Base-by-base conservation (phyloP, 345 rosid species). In the Melastoma malabathricum region DNA sequence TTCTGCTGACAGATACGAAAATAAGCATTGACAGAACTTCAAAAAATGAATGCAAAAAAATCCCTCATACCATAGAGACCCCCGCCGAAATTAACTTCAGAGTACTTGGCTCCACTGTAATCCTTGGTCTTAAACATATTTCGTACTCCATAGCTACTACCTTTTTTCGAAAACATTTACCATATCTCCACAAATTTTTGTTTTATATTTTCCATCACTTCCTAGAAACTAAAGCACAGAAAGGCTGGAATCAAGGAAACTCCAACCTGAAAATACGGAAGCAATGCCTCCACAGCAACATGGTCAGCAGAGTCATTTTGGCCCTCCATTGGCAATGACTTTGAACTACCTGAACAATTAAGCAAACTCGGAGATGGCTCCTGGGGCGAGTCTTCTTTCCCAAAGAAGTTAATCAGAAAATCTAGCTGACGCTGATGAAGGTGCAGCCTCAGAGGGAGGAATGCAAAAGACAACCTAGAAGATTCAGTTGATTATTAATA, bases 351-450 rank as follows among this genome's bases (percentile, higher is more conserved):
- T 47, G 69, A 58, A 63, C 72, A 72, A 59, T 68, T 73, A 45
- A 46, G 50, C 47, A 68, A 59, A 62, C 59, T 76, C 15, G 66
- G 59, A 64, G 77, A 64, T 49, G 60, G 75, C 54, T 70, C 81
- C 54, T 66, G 44, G 3, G 75, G 61, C 6, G 52, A 62, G 72
- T 65, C 69, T 64, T 79, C 75, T 48, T 70, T 66, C 59, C 84
- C 89, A 61, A 92, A 92, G 65, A 80, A 87, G 59, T 70, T 69
- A 56, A 84, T 68, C 53, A 92, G 87, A 69, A 92, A 92, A 66
- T 92, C 97, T 60, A 87, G 80, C 39, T 92, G 98, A 68, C 82
- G 64, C 70, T 92, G 98, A 75, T 87, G 97, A 69, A 92, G 90
- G 70, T 84, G 96, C 71, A 92, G 69, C 59, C 69, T 69, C 62